Conservation (phyloP, 2,329 filamentous ascomycete genomes). For the Verticillium albo-atrum region DNA sequence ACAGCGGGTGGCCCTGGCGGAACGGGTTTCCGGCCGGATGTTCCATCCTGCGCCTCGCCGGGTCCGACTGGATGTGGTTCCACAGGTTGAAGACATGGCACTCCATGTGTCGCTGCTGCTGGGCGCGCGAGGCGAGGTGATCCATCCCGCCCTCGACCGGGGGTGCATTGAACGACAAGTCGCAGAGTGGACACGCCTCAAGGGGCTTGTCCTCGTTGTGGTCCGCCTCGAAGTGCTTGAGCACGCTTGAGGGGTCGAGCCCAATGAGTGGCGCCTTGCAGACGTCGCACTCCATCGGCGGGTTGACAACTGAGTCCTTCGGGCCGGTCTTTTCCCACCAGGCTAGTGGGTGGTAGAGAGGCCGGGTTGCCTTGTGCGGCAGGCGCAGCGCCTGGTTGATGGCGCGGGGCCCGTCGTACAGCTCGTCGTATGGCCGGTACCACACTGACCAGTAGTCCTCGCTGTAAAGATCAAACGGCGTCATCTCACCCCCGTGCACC, state of each 20-base stretch:
- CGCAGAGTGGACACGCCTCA: slow-evolving; percentile 8
- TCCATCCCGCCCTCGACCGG: neutral
- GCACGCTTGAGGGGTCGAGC: slow-evolving; percentile 7
- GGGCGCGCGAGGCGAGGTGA: neutral
- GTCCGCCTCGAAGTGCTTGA: slow-evolving; percentile 9
- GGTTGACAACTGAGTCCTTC: slow-evolving; percentile 1
- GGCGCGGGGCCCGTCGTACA: slow-evolving; percentile 5
- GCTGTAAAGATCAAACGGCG: slow-evolving; percentile 10
- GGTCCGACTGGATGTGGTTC: neutral
- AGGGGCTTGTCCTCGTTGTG: slow-evolving; percentile 6
- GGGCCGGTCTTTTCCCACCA: slow-evolving; percentile 10
- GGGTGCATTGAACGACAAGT: slow-evolving; percentile 6
- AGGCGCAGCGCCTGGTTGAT: neutral
- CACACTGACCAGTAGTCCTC: slow-evolving; percentile 4
- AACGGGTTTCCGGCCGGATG: slow-evolving; percentile 5
- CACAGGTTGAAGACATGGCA: slow-evolving; percentile 13
- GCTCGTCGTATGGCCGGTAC: slow-evolving; percentile 4
- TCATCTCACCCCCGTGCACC: neutral
- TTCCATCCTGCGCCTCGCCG: too few relatives aligned
- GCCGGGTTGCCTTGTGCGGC: neutral
- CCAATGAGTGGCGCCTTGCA: slow-evolving; percentile 9
- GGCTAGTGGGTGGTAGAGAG: slow-evolving; percentile 3
- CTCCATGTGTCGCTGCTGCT: slow-evolving; percentile 12
- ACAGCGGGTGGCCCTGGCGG: slow-evolving; percentile 7
- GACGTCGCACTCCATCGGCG: slow-evolving; percentile 6